Evolutionary conservation across 768 basidiomycete species (phyloP).

Genomic region (Hydnum rufescens): DNA sequence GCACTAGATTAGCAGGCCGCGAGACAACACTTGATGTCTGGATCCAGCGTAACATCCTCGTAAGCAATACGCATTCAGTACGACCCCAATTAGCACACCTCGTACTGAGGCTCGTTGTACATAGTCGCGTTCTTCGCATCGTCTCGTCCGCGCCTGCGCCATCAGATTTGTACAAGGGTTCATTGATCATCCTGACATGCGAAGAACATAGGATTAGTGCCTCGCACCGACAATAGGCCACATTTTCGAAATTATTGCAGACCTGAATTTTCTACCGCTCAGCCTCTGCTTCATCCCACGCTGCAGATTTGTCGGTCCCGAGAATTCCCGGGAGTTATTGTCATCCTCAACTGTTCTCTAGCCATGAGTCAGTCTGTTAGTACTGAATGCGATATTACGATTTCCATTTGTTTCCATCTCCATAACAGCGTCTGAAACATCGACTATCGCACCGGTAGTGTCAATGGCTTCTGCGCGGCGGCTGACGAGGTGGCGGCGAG

Average conservation of each 20-base stretch:
- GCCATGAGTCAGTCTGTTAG: background rate
- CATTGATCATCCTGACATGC: constrained; percentile 63
- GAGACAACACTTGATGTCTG: constrained; percentile 71
- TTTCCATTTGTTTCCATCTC: background rate
- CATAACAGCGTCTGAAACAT: background rate
- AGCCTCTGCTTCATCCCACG: constrained; percentile 56
- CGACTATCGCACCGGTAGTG: constrained; percentile 13
- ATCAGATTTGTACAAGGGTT: constrained; percentile 73
- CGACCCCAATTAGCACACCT: constrained; percentile 30
- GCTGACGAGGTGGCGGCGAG: background rate
- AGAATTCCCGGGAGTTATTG: constrained; percentile 13
- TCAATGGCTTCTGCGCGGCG: constrained; percentile 1
- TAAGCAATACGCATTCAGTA: background rate
- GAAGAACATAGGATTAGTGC: background rate
- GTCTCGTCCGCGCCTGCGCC: constrained; percentile 54
- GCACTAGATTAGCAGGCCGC: constrained; percentile 91
- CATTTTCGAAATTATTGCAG: background rate
- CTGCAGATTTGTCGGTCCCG: constrained; percentile 49
- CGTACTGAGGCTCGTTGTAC: no score
- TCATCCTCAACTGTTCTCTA: constrained; percentile 8
- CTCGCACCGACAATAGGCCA: background rate
- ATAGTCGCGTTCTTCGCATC: constrained; percentile 68
- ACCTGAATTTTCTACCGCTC: constrained; percentile 81
- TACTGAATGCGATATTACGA: no score
- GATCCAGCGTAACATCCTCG: constrained; percentile 71